Base-by-base conservation (phyloP, 148 eudicot genomes). In the Fallopia convolvulus region DNA sequence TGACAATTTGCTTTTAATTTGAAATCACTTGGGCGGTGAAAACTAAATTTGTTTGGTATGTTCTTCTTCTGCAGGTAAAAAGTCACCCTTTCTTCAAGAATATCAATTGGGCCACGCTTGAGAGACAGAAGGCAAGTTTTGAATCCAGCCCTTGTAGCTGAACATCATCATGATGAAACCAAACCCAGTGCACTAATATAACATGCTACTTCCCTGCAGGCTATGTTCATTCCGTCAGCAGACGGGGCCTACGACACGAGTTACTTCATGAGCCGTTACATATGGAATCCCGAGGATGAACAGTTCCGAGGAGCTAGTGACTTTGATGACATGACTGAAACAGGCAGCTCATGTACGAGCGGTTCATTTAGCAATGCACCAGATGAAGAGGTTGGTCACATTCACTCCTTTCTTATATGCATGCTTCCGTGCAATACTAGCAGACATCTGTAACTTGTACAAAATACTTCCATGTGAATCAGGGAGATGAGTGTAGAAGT, bases 231-330 rank as follows among this genome's bases (percentile, higher is more conserved):
- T 83, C 99, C 99, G 79, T 79, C 94, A 65, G 93, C 89, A 61
- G 99, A 96, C 70, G 77, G 83, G 58, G 87, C 91, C 77, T 94
- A 76, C 60, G 99, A 96, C 78, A 96, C 99, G n/a, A 89, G 99
- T 79, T 96, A 96, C 83, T 96, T 96, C 80, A 91, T 87, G 94
- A 96, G 98, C 83, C 99, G 99, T 41, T 91, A 96, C 81, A 85
- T 96, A 61, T 96, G 99, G 99, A 96, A 89, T 85, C 91, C 94
- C 21, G 97, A 96, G 82, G 97, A 89, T 75, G 97, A 87, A 76
- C 87, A 90, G 80, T 87, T 89, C 55, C 81, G 78, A 79, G 99
- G 98, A 79, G 88, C 90, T 56, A 96, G 99, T 77, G 99, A 96
- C 81, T 91, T 89, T 83, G 98, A 93, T 79, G 92, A 90, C 39